These are phyloP conservation scores for Didymella glomerata DNA, from an alignment of 2,329 filamentous ascomycete species.

Conservation along the genomic window DNA sequence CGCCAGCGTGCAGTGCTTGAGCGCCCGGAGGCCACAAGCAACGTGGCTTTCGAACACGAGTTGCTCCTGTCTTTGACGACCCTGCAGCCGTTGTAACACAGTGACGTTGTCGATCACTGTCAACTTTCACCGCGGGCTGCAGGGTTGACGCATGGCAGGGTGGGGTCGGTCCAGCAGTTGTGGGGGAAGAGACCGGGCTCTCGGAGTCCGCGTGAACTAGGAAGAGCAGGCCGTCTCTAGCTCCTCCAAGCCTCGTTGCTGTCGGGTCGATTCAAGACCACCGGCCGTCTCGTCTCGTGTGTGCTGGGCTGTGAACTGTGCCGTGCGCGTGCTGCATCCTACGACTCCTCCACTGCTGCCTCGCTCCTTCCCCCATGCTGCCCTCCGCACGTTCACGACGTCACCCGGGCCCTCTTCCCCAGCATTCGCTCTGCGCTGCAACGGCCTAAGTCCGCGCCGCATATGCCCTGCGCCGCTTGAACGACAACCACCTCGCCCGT, in stretches of 20 bases:
- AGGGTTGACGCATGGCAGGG: constrained; percentile 16
- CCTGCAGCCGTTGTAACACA: constrained; percentile 16
- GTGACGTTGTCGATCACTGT: constrained; percentile 13
- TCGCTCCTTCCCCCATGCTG: constrained; percentile 20
- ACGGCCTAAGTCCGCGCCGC: constrained; percentile 17
- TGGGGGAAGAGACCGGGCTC: constrained; percentile 18
- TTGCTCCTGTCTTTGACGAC: neutral
- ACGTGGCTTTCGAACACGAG: constrained; percentile 5
- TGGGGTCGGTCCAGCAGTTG: constrained; percentile 12
- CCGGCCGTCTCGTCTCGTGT: constrained; percentile 16
- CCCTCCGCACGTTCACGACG: constrained; percentile 18
- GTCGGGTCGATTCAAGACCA: constrained; percentile 23
- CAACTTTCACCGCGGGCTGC: constrained; percentile 15
- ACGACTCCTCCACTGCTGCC: constrained; percentile 13
- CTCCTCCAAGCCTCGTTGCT: constrained; percentile 16
- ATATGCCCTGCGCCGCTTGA: constrained; percentile 26
- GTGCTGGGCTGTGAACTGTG: constrained; percentile 18
- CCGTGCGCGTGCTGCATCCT: constrained; percentile 11
- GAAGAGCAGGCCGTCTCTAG: constrained; percentile 18
- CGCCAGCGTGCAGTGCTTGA: constrained; percentile 3
- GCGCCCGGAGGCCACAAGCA: neutral
- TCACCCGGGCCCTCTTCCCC: constrained; percentile 18
- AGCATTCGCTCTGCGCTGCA: constrained; percentile 12
- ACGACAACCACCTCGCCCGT: constrained; percentile 22
- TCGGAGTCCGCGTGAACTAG: constrained; percentile 17